Percentiles rank a stretch among this genome's conserved stretches.
phyloP scores from a whole-genome alignment of 768 basidiomycete genomes.

The Serendipita indica region DNA sequence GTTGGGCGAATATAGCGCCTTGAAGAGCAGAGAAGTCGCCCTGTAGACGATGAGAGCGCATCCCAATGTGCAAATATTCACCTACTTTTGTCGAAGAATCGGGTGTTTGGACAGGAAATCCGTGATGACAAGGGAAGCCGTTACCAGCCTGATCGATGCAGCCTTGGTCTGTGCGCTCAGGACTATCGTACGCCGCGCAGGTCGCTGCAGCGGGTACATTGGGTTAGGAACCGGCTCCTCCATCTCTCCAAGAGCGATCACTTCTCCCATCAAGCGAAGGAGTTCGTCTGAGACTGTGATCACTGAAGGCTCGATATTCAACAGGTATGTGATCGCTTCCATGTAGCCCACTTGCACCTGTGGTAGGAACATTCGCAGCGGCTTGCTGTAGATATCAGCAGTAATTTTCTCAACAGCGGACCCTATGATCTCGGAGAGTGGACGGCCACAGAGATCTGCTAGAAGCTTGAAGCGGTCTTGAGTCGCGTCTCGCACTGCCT shows the following conservation, averaged over 20 bases:
- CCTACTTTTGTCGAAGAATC: slow-evolving; percentile 71
- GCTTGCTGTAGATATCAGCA: slow-evolving; percentile 86
- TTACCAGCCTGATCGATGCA: slow-evolving; percentile 65
- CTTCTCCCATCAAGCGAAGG: slow-evolving; percentile 79
- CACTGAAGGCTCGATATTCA: slow-evolving; percentile 76
- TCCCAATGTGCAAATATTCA: slow-evolving; percentile 6
- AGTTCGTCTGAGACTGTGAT: slow-evolving; percentile 89
- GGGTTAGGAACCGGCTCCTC: slow-evolving; percentile 52
- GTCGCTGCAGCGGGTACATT: neutral
- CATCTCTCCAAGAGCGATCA: slow-evolving; percentile 87
- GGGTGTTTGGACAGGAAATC: slow-evolving; percentile 83
- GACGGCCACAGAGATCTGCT: slow-evolving; percentile 53
- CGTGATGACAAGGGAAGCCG: slow-evolving; percentile 86
- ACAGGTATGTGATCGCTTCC: slow-evolving; percentile 87
- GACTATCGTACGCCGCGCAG: neutral
- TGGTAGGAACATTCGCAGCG: slow-evolving; percentile 85
- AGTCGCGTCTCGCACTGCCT: slow-evolving; percentile 68
- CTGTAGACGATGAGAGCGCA: slow-evolving; percentile 28
- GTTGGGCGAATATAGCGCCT: slow-evolving; percentile 85
- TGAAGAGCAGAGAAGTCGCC: slow-evolving; percentile 93
- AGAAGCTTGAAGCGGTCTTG: slow-evolving; percentile 70
- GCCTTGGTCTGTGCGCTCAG: neutral
- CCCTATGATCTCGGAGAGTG: slow-evolving; percentile 63
- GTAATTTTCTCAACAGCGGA: slow-evolving; percentile 81
- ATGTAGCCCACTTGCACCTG: slow-evolving; percentile 95